Conservation (phyloP, 257 asterid genomes). For the Plectranthus barbatus region DNA sequence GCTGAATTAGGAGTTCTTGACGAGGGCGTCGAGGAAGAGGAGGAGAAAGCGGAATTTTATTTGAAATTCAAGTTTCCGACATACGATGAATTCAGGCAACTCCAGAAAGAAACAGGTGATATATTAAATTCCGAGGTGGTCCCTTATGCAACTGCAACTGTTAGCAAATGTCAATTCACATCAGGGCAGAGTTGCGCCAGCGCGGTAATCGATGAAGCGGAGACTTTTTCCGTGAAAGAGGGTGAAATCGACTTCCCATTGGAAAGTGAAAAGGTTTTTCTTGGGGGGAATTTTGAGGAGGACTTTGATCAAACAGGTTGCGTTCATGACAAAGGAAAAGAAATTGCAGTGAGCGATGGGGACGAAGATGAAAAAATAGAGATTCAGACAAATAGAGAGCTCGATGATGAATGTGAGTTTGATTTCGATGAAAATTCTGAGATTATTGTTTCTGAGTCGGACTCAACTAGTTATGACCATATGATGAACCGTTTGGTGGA, state of each 20-base stretch:
- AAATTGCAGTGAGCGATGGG: not conserved
- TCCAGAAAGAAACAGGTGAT: slow-evolving; percentile 16
- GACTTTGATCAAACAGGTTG: not conserved
- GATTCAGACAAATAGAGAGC: not conserved
- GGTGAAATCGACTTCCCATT: not conserved
- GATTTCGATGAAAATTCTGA: slow-evolving; percentile 9
- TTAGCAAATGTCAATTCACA: slow-evolving; percentile 20
- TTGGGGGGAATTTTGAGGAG: not conserved
- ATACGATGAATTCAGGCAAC: slow-evolving; percentile 49
- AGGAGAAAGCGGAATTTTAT: slow-evolving; percentile 28
- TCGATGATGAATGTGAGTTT: slow-evolving; percentile 11
- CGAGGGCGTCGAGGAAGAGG: slow-evolving; percentile 17
- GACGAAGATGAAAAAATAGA: slow-evolving; percentile 6
- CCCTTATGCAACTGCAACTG: slow-evolving; percentile 13
- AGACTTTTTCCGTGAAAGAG: slow-evolving; percentile 17
- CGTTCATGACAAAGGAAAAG: slow-evolving; percentile 17
- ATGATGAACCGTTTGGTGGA: slow-evolving; percentile 22
- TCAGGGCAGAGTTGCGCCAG: slow-evolving; percentile 5
- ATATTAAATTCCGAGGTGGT: slow-evolving; percentile 22
- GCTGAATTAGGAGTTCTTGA: slow-evolving; percentile 14
- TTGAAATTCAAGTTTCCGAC: slow-evolving; percentile 58
- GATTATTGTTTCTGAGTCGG: slow-evolving; percentile 29
- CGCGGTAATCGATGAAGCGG: slow-evolving; percentile 21
- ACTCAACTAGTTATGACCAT: slow-evolving; percentile 25
- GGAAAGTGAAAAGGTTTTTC: slow-evolving; percentile 8